These are phyloP conservation scores for Brettanomyces anomalus DNA, from an alignment of 805 yeast genomes.

Conservation along the genomic window DNA sequence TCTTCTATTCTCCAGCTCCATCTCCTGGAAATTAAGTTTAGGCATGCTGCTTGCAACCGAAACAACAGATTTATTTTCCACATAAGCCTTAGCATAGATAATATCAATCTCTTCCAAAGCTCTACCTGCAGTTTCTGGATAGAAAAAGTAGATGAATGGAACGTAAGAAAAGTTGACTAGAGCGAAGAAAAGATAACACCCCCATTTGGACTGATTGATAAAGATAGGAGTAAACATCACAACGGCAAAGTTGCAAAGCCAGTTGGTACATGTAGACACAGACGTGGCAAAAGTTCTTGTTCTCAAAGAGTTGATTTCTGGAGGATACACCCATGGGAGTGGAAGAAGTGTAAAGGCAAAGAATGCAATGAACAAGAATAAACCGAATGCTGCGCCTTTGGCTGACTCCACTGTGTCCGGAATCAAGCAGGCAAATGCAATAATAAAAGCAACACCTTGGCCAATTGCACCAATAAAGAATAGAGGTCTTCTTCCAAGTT, in stretches of 20 bases:
- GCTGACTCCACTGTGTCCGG: slow-evolving; percentile 33
- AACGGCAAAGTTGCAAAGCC: slow-evolving; percentile 61
- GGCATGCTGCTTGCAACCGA: slow-evolving; percentile 59
- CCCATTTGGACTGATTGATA: slow-evolving; percentile 45
- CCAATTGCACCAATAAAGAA: slow-evolving; percentile 38
- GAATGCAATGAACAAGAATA: slow-evolving; percentile 48
- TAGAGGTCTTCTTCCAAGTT: slow-evolving; percentile 57
- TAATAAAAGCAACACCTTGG: slow-evolving; percentile 39
- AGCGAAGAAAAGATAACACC: slow-evolving; percentile 64
- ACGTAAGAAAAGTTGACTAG: slow-evolving; percentile 49
- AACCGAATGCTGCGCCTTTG: slow-evolving; percentile 62
- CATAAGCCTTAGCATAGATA: slow-evolving; percentile 50
- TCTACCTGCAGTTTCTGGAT: slow-evolving; percentile 74
- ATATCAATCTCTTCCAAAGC: slow-evolving; percentile 69
- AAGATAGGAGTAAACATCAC: slow-evolving; percentile 61
- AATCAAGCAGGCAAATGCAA: slow-evolving; percentile 41
- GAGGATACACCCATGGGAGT: slow-evolving; percentile 53
- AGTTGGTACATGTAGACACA: slow-evolving; percentile 54
- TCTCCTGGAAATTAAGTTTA: slow-evolving; percentile 43
- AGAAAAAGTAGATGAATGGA: slow-evolving; percentile 56
- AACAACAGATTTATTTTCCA: slow-evolving; percentile 50
- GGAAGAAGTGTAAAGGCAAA: slow-evolving; percentile 41
- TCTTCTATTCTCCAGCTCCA: slow-evolving; percentile 50
- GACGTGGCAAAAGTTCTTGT: slow-evolving; percentile 65
- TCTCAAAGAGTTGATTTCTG: slow-evolving; percentile 58